phyloP scores from a whole-genome alignment of 1,284 basidiomycete species.

The Paramarasmius palmivorus region DNA sequence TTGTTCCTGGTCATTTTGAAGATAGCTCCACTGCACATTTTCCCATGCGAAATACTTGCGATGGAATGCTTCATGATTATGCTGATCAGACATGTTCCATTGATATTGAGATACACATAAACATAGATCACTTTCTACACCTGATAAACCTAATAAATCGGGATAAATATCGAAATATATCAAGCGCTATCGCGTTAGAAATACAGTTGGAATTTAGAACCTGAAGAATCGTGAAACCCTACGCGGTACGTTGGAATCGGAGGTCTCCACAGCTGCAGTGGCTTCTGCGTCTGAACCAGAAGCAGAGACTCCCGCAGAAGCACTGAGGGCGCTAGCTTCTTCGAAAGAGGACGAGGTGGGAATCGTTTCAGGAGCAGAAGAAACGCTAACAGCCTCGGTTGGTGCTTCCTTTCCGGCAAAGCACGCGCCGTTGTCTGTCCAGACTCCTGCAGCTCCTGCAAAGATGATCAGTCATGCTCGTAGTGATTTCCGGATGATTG shows the following conservation, averaged over 20 bases:
- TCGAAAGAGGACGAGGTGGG: neutral
- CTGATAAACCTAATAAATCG: too few relatives aligned
- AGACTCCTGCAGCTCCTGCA: slow-evolving; percentile 26
- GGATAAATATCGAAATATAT: too few relatives aligned
- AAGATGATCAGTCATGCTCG: neutral
- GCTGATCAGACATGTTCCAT: too few relatives aligned
- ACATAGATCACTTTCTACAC: too few relatives aligned
- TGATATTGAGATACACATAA: too few relatives aligned
- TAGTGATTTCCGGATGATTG: slow-evolving; percentile 8
- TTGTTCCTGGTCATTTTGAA: neutral
- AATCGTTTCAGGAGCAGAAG: neutral
- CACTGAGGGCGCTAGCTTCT: neutral
- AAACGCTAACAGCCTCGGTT: neutral
- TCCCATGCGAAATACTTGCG: too few relatives aligned
- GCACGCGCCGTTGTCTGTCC: slow-evolving; percentile 31
- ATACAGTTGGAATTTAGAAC: slow-evolving; percentile 1
- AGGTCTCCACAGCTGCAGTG: neutral
- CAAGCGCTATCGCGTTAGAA: too few relatives aligned
- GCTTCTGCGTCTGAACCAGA: neutral
- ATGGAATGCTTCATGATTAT: too few relatives aligned
- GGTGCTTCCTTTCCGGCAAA: slow-evolving; percentile 11
- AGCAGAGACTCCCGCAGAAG: neutral
- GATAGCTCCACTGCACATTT: too few relatives aligned
- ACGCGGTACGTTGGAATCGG: neutral
- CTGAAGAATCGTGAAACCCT: slow-evolving; percentile 10